Evolutionary conservation across 805 yeast genomes (phyloP).

Genomic region (Danielia oregonensis): DNA sequence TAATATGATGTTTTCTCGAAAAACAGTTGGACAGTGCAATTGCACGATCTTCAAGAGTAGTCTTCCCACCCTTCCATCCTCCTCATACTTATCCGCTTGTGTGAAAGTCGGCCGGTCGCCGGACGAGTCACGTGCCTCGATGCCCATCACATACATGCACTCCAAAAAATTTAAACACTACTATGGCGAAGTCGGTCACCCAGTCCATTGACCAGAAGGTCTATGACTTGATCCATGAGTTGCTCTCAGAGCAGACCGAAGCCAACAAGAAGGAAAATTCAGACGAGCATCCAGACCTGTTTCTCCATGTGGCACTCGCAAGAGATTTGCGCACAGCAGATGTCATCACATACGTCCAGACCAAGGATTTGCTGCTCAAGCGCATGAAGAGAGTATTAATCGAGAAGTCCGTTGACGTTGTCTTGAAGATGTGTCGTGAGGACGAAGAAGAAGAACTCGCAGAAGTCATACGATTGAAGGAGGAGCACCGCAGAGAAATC

Average conservation of each 20-base stretch:
- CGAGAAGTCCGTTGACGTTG: conserved; percentile 61
- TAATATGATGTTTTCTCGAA: too few species aligned
- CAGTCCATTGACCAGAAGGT: conserved; percentile 50
- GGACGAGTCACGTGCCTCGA: conserved; percentile 1
- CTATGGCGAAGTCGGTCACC: conserved; percentile 11
- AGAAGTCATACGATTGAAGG: conserved; percentile 17
- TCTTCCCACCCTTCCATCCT: too few species aligned
- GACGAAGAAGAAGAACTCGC: conserved; percentile 62
- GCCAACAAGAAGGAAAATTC: conserved; percentile 29
- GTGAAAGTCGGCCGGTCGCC: too few species aligned
- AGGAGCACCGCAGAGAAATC: conserved; percentile 16
- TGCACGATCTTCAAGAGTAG: too few species aligned
- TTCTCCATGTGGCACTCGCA: conserved; percentile 53
- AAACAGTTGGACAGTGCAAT: too few species aligned
- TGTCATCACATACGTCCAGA: conserved; percentile 55
- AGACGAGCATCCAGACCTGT: conserved; percentile 32
- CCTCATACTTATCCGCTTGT: too few species aligned
- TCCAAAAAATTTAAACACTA: not conserved
- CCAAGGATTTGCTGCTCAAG: conserved; percentile 61
- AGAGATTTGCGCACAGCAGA: conserved; percentile 51
- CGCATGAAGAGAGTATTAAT: conserved; percentile 65
- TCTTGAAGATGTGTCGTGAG: conserved; percentile 49
- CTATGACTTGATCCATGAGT: conserved; percentile 48
- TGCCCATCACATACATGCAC: conserved; percentile 1
- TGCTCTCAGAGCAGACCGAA: conserved; percentile 58